Evolutionary conservation across 2,329 filamentous ascomycete species (phyloP), one percentile per base, ranked within the genome.

Genomic region (Aureobasidium pullulans): DNA sequence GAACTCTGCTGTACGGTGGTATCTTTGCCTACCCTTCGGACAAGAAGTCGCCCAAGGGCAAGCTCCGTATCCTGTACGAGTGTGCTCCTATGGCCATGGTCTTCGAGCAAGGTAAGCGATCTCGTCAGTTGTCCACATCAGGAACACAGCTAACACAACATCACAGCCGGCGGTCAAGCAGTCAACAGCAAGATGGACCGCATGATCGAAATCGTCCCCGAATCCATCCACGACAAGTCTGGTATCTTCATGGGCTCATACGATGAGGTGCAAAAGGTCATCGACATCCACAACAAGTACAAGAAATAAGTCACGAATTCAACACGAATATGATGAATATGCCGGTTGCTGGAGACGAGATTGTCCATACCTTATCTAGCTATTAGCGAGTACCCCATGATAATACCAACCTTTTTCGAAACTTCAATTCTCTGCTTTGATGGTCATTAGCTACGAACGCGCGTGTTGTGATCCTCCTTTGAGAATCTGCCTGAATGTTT

Each of bases 71-170:
- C 66, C 74, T 99, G 68, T 99, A 99, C 77, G 94, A 99, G 79
- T 99, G 94, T 72, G 94, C 94, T 13, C 94, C 94, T 40, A 99
- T 99, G 94, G 94, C 94, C 28, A 89, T 97, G 87, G 84, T 99
- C 6, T 97, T 99, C 74, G 94, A 99, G 77, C 96, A 99, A 76
- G 94, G 89, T 93, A 75, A 77, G 86, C 79, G n/a, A 9, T 43
- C 53, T 75, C 66, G 77, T 65, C 29, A 46, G 5, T 5, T 11
- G 19, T 46, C 9, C 13, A 16, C 1, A 4, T n/a, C 1, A 6
- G 4, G 9, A 10, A 11, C 19, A 11, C 7, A 37, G 47, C 62
- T 65, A 57, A 66, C 59, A 47, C 6, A 2, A 29, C 31, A 13
- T 56, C 60, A 42, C 66, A 94, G 90, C 94, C 68, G 94, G 94